These are phyloP conservation scores for Alectoria sarmentosa DNA, from an alignment of 495 filamentous ascomycete genomes.

Conservation along the genomic window DNA sequence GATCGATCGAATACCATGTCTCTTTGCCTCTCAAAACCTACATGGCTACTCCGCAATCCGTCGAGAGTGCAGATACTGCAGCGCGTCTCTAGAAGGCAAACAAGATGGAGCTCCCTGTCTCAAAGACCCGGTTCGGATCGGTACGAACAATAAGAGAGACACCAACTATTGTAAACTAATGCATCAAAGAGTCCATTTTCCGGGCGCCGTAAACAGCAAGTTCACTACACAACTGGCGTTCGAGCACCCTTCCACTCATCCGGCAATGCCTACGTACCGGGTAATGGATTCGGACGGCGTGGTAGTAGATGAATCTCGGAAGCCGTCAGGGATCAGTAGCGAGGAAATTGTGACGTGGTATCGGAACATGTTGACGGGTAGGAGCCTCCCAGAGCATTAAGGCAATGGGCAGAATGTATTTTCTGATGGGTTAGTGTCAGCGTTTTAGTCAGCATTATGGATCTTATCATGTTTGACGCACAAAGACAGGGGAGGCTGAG, in stretches of 20 bases:
- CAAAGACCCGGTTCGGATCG: constrained; percentile 65
- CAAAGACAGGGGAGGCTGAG: constrained; percentile 73
- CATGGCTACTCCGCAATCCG: neutral
- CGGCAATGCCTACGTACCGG: constrained; percentile 79
- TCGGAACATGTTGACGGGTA: constrained; percentile 59
- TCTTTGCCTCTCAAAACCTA: constrained; percentile 1
- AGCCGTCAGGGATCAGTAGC: constrained; percentile 54
- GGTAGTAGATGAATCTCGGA: constrained; percentile 61
- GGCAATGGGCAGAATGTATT: neutral
- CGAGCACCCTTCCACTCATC: constrained; percentile 54
- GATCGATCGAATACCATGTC: constrained; percentile 21
- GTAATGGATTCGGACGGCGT: constrained; percentile 76
- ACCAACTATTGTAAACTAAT: too few species aligned
- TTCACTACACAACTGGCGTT: constrained; percentile 78
- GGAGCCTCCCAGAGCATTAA: constrained; percentile 13
- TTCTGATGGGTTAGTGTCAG: constrained; percentile 15
- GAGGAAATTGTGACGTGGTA: constrained; percentile 62
- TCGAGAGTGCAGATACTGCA: neutral
- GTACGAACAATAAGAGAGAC: constrained; percentile 30
- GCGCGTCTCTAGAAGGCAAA: neutral
- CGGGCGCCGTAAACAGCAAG: constrained; percentile 88
- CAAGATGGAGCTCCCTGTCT: constrained; percentile 50
- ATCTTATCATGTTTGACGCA: constrained; percentile 88
- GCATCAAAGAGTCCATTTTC: constrained; percentile 66
- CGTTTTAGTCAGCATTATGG: constrained; percentile 72